Evolutionary conservation across 1,284 basidiomycete genomes (phyloP).

Genomic region (Cutaneotrichosporon arboriforme): DNA sequence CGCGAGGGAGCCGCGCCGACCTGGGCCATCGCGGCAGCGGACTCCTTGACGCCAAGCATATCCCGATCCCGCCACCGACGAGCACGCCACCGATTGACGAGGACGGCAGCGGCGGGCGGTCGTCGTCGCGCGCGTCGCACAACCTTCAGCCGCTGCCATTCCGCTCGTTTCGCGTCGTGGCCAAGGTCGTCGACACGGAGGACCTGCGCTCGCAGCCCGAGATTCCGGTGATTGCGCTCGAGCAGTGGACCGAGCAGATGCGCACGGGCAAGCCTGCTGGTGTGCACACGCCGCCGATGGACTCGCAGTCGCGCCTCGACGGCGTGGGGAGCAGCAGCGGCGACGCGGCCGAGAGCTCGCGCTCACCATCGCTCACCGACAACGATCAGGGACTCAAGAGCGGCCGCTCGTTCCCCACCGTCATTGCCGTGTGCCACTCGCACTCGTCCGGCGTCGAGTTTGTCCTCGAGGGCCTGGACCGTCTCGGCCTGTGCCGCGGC

Average conservation of each 20-base stretch:
- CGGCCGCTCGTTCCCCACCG: constrained; percentile 45
- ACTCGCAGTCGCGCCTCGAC: not conserved
- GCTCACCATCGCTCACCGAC: constrained; percentile 7
- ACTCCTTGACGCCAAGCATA: constrained; percentile 8
- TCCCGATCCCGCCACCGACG: constrained; percentile 8
- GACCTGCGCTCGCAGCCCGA: constrained; percentile 34
- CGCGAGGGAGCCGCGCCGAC: constrained; percentile 22
- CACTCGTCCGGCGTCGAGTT: constrained; percentile 47
- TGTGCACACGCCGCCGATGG: constrained; percentile 12
- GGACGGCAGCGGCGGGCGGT: not conserved
- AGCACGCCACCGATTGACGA: constrained; percentile 9
- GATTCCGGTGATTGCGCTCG: constrained; percentile 19
- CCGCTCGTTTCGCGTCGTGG: constrained; percentile 43
- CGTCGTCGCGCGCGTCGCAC: constrained; percentile 7
- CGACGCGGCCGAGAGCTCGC: not conserved
- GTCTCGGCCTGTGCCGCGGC: constrained; percentile 45
- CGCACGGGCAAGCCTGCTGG: constrained; percentile 18
- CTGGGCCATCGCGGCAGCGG: not conserved
- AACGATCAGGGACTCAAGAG: not conserved
- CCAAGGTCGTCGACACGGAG: constrained; percentile 38
- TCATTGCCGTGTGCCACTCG: constrained; percentile 48
- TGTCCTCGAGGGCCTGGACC: constrained; percentile 47
- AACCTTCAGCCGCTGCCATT: constrained; percentile 40
- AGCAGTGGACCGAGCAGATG: constrained; percentile 23
- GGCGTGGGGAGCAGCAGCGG: not conserved